Evolutionary conservation across 805 yeast genomes (phyloP).

Genomic region (Myxozyma udenii): DNA sequence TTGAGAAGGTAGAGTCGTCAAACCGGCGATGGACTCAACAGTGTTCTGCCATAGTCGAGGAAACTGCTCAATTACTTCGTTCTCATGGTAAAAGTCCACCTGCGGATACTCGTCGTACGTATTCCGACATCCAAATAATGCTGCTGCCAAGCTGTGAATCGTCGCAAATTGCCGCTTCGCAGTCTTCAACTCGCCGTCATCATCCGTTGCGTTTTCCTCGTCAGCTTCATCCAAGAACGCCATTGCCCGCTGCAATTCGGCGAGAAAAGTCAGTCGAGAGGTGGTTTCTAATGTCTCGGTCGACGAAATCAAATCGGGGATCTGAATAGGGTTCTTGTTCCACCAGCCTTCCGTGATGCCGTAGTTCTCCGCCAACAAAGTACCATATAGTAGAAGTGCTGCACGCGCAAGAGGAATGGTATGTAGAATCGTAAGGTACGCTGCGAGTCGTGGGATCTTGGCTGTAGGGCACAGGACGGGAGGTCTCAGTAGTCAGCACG

Average conservation of each 20-base stretch:
- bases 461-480: constrained; percentile 14
- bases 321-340: constrained; percentile 28
- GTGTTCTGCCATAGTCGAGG: constrained; percentile 8
- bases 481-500: constrained; percentile 1
- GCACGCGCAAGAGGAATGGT: constrained; percentile 37
- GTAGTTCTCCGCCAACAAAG: constrained; percentile 31
- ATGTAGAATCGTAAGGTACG: constrained; percentile 35
- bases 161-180: constrained; percentile 32
- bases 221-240: constrained; percentile 34
- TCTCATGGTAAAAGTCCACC: constrained; percentile 9
- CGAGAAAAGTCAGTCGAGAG: constrained; percentile 22
- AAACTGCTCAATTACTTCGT: constrained; percentile 6
- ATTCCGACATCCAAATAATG: constrained; percentile 1
- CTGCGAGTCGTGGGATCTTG: constrained; percentile 27
- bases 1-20: background rate
- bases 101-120: constrained; percentile 5
- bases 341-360: constrained; percentile 36
- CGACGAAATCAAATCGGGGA: constrained; percentile 12
- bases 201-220: background rate
- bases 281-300: constrained; percentile 4
- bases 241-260: constrained; percentile 36
- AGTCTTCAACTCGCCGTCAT: constrained; percentile 24
- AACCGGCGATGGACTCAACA: constrained; percentile 1
- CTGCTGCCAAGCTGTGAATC: constrained; percentile 12
- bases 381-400: constrained; percentile 32